Conservation (phyloP, 169 alveolate genomes). For the Neospora caninum region DNA sequence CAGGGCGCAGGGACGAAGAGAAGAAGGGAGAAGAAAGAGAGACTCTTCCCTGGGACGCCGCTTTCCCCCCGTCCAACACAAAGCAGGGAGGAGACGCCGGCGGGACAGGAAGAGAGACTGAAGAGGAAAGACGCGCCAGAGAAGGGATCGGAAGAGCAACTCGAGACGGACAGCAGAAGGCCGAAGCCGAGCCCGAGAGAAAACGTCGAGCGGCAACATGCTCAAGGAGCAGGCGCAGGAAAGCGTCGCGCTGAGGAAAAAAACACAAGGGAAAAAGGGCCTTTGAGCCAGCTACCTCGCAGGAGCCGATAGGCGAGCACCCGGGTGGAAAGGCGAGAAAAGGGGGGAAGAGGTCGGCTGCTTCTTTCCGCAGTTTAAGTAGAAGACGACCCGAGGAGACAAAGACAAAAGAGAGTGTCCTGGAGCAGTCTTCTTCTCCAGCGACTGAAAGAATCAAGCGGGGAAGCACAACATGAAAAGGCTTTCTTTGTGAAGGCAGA, state of each 20-base stretch:
- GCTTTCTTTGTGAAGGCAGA: too few species aligned
- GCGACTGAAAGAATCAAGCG: too few species aligned
- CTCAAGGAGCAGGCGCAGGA: neutral
- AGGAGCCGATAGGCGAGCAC: too few species aligned
- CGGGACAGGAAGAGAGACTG: neutral
- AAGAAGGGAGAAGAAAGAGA: neutral
- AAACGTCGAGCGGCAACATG: conserved; percentile 6
- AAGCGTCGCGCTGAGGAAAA: neutral
- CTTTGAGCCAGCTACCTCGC: too few species aligned
- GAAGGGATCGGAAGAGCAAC: neutral
- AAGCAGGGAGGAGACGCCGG: neutral
- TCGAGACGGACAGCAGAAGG: neutral
- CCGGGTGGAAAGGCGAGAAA: too few species aligned
- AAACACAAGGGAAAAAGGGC: neutral
- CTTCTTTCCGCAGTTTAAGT: too few species aligned
- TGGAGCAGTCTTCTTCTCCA: too few species aligned
- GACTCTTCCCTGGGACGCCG: neutral
- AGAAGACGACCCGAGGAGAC: too few species aligned
- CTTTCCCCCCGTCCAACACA: neutral
- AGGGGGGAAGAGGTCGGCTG: too few species aligned
- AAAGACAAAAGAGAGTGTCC: too few species aligned
- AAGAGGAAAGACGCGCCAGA: neutral
- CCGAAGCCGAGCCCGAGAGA: neutral
- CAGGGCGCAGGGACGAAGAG: conserved; percentile 3
- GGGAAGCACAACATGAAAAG: too few species aligned